Conservation (phyloP, 1,139 yeast species). For the Yamadazyma buinensis region DNA sequence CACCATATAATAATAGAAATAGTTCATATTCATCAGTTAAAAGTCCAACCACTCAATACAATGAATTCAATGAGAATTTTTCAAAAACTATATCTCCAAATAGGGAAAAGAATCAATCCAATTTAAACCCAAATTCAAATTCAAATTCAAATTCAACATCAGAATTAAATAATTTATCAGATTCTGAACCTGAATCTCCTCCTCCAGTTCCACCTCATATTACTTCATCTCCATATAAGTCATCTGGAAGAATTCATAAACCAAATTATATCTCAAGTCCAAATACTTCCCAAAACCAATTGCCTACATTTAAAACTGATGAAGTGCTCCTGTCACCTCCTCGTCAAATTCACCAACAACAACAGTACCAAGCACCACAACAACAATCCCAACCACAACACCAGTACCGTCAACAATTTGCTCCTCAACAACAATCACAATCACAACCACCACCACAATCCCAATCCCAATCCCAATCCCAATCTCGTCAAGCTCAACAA, state of each 20-base stretch:
- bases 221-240: conserved; percentile 10
- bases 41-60: conserved; percentile 51
- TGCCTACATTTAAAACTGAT: conserved; percentile 15
- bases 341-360: too few species aligned
- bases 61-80: conserved; percentile 50
- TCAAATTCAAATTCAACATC: not conserved
- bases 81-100: conserved; percentile 16
- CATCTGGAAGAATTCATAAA: conserved; percentile 14
- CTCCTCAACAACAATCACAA: conserved; percentile 8
- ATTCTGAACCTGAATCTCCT: conserved; percentile 6
- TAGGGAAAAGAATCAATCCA: conserved; percentile 13
- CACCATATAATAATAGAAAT: conserved; percentile 24
- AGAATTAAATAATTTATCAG: conserved; percentile 3
- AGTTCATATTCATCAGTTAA: conserved; percentile 41
- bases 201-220: conserved; percentile 6
- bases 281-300: conserved; percentile 29
- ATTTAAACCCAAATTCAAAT: conserved; percentile 17
- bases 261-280: conserved; percentile 38
- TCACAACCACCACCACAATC: conserved; percentile 8
- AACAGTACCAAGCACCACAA: conserved; percentile 10
- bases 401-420: not conserved
- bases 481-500: not conserved
- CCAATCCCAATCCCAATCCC: conserved; percentile 7
- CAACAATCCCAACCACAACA: conserved; percentile 3
- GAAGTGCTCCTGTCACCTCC: conserved; percentile 3